A percentile compares a stretch with the other conserved stretches of the same genome.
Conservation (phyloP, 805 yeast species). For the Yamadazyma nakazawae region DNA sequence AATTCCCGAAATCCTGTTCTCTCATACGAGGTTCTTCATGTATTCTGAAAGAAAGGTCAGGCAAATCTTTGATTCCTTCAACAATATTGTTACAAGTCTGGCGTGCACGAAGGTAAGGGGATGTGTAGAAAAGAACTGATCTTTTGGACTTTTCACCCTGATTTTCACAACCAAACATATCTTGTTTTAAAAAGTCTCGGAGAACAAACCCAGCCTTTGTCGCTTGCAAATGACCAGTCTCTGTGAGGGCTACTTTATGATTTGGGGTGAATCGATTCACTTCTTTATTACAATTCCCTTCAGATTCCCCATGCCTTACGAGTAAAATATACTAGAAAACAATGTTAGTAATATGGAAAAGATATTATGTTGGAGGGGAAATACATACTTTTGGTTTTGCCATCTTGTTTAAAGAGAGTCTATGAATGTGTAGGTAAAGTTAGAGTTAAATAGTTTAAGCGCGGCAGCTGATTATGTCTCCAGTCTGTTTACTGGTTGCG, state of each 20-base stretch:
- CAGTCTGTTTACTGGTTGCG: neutral
- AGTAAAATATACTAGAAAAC: constrained; percentile 58
- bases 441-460: neutral
- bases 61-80: constrained; percentile 49
- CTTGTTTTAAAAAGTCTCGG: constrained; percentile 32
- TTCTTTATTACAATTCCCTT: constrained; percentile 81
- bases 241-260: constrained; percentile 74
- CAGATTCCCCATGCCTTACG: constrained; percentile 90
- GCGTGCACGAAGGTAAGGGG: constrained; percentile 82
- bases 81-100: constrained; percentile 76
- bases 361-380: neutral
- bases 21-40: constrained; percentile 89
- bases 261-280: constrained; percentile 78
- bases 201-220: constrained; percentile 55
- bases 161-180: constrained; percentile 24
- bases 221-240: constrained; percentile 65
- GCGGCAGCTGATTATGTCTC: neutral
- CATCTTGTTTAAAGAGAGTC: constrained; percentile 2
- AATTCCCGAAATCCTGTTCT: constrained; percentile 94
- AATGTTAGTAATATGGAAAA: neutral
- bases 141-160: constrained; percentile 18
- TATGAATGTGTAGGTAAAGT: neutral
- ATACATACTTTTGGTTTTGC: constrained; percentile 13
- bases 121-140: constrained; percentile 71
- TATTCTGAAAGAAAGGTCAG: constrained; percentile 46